Evolutionary conservation across 768 basidiomycete species (phyloP), one percentile per base, ranked within the genome.

Genomic region (Boletus sp.): DNA sequence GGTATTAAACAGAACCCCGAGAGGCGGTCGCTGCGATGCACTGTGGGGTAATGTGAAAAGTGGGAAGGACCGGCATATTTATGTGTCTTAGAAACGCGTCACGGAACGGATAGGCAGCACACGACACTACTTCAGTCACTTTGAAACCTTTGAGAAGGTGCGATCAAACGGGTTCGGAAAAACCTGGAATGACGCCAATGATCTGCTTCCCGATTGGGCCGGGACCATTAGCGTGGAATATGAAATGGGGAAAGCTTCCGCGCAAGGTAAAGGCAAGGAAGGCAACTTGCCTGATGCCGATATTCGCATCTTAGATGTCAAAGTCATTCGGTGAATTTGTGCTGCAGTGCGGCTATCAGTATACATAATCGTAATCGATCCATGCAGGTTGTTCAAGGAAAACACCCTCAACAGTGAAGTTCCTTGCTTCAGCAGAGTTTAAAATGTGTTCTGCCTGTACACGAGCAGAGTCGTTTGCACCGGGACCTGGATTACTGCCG

Each of bases 361-460:
- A 73, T 41, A 67, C 52, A 61, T 84, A 83, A 0, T 62, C 71
- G 58, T 73, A 81, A 62, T 85, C 83, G 49, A 85, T 81, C 84
- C 83, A 85, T 30, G 63, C 55, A 0, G 83, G 83, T 50, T 62
- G 73, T 56, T 75, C 82, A 7, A 76, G 60, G 63, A 85, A 83
- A n/a, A 83, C 80, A 17, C 72, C 72, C 37, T 79, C 73, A 15
- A 85, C 52, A 1, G 78, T 79, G 61, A 80, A 84, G 9, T 73
- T 49, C 29, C 66, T 50, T 7, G 79, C 80, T 55, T 82, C 67
- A 28, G 70, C 36, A 1, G 69, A 61, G 3, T 73, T 77, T 47
- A 84, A 64, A 35, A 81, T 65, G 64, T 80, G 80, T 42, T 84
- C 81, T 18, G 77, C 55, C 1, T 81, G 64, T 5, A 80, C 76